These are phyloP conservation scores for Botrytis deweyae DNA, from an alignment of 2,329 filamentous ascomycete species.

Conservation along the genomic window DNA sequence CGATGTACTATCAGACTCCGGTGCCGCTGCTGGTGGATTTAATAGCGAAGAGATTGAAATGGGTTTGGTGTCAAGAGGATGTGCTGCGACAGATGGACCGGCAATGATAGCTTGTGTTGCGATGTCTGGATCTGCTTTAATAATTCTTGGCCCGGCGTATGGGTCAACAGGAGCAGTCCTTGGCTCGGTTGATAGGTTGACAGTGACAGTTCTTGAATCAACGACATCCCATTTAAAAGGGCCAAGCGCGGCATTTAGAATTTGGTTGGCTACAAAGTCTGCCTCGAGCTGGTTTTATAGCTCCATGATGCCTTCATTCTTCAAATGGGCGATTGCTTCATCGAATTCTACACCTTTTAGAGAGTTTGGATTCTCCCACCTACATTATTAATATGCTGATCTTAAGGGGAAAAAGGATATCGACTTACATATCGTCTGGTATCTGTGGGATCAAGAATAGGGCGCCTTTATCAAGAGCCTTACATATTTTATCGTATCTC, in stretches of 20 bases:
- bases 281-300: not conserved
- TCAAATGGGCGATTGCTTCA: not conserved
- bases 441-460: conserved; percentile 8
- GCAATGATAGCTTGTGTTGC: not conserved
- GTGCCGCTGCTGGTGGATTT: not conserved
- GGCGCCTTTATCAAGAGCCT: not conserved
- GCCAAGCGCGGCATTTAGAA: not conserved
- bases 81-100: no score
- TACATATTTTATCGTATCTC: not conserved
- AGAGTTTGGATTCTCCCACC: not conserved
- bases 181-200: not conserved
- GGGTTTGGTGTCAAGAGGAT: not conserved
- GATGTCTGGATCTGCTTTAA: not conserved
- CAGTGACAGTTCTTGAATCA: not conserved
- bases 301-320: not conserved
- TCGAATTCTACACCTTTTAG: not conserved
- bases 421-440: not conserved
- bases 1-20: no score
- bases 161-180: not conserved
- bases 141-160: not conserved
- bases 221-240: conserved; percentile 4
- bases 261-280: not conserved
- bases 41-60: conserved; percentile 3
- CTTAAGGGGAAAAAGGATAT: not conserved
- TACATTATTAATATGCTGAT: not conserved